Percentiles rank a stretch among this genome's conserved stretches.
Evolutionary conservation across 805 yeast genomes (phyloP).

Genomic region (Saturnispora besseyi): DNA sequence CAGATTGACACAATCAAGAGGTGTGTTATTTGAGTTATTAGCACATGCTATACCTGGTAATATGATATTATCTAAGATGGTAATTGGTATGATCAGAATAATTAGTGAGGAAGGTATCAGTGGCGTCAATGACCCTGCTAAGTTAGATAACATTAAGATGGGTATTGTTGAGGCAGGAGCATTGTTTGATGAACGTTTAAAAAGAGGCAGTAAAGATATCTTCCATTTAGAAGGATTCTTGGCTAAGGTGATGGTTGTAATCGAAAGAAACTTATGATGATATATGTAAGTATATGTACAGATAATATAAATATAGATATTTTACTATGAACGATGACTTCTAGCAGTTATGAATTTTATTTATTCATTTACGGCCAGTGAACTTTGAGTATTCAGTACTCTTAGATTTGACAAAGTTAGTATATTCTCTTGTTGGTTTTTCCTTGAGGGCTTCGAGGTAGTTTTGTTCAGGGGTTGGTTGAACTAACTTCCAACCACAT

Average conservation of each 20-base stretch:
- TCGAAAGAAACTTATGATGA: constrained; percentile 35
- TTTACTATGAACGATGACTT: background rate
- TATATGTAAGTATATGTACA: constrained; percentile 1
- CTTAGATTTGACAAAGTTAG: constrained; percentile 44
- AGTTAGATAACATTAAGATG: constrained; percentile 26
- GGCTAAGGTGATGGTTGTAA: constrained; percentile 75
- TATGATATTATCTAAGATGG: constrained; percentile 57
- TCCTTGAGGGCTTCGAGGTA: constrained; percentile 44
- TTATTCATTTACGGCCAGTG: constrained; percentile 23
- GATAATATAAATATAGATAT: background rate
- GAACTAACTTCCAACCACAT: constrained; percentile 56
- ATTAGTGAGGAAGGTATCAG: constrained; percentile 16
- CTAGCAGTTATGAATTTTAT: background rate
- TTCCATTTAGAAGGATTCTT: constrained; percentile 93
- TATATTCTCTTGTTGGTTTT: constrained; percentile 58
- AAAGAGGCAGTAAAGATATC: constrained; percentile 80
- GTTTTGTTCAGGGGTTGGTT: constrained; percentile 36
- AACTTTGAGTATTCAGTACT: constrained; percentile 40
- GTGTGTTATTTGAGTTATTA: constrained; percentile 69
- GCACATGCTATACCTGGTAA: constrained; percentile 93
- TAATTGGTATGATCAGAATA: constrained; percentile 27
- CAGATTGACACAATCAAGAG: constrained; percentile 49
- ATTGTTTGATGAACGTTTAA: constrained; percentile 72
- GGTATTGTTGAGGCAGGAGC: constrained; percentile 54
- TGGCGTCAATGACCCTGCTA: constrained; percentile 4